Percentiles rank a stretch among this genome's conserved stretches.
phyloP scores from a whole-genome alignment of 257 asterid species.

The Thymus mandschuricus region DNA sequence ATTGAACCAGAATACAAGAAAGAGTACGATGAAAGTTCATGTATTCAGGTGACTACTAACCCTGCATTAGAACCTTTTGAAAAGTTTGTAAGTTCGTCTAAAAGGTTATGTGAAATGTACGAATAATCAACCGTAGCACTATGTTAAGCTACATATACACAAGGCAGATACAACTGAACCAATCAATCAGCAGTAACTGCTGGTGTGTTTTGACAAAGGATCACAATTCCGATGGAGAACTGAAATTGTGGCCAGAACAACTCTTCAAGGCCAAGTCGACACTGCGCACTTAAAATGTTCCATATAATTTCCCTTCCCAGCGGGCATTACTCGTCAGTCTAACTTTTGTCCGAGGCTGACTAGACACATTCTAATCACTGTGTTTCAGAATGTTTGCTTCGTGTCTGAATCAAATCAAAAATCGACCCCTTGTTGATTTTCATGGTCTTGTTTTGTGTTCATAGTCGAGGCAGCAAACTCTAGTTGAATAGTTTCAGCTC shows the following conservation, averaged over 20 bases:
- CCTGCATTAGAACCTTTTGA: too few relatives aligned
- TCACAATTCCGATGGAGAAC: not conserved
- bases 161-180: constrained; percentile 10
- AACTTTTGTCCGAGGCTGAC: not conserved
- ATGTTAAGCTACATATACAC: too few relatives aligned
- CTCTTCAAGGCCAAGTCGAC: too few relatives aligned
- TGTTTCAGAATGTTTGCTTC: not conserved
- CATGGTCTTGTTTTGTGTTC: not conserved
- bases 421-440: not conserved
- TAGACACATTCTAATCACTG: too few relatives aligned
- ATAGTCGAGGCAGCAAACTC: not conserved
- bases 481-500: constrained; percentile 58
- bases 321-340: not conserved
- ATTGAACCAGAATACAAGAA: too few relatives aligned
- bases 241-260: not conserved
- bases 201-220: not conserved
- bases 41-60: too few relatives aligned
- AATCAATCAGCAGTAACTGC: not conserved
- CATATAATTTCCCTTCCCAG: too few relatives aligned
- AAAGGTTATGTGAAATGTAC: too few relatives aligned
- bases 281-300: too few relatives aligned
- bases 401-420: not conserved
- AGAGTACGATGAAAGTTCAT: too few relatives aligned
- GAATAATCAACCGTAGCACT: too few relatives aligned
- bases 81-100: too few relatives aligned